phyloP scores from a whole-genome alignment of 2,329 filamentous ascomycete species.

The Talaromyces sp. region DNA sequence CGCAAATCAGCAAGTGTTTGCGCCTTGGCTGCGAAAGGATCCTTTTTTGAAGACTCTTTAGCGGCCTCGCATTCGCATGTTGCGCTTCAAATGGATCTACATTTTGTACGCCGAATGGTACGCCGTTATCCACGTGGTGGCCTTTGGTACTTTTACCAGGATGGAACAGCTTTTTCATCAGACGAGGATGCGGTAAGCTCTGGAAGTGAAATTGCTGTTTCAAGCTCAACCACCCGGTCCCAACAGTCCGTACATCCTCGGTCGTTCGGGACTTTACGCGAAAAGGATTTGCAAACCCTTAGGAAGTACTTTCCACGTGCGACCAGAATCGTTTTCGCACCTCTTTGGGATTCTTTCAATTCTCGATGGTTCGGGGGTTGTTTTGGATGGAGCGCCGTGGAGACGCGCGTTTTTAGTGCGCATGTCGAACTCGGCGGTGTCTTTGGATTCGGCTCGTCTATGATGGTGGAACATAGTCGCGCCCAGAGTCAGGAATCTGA shows the following conservation, averaged over 20 bases:
- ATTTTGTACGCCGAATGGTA: constrained; percentile 18
- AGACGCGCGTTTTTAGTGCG: constrained; percentile 31
- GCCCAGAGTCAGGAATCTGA: constrained; percentile 29
- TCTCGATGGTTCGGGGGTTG: constrained; percentile 41
- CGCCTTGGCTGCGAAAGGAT: not conserved
- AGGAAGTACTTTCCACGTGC: constrained; percentile 27
- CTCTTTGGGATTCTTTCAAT: constrained; percentile 45
- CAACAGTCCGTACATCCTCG: not conserved
- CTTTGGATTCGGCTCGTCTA: constrained; percentile 44
- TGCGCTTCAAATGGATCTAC: constrained; percentile 11
- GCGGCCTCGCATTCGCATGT: not conserved
- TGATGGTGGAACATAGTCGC: constrained; percentile 38
- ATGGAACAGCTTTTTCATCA: constrained; percentile 22
- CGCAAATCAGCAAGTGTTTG: not conserved
- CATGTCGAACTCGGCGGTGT: constrained; percentile 44
- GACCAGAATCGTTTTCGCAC: constrained; percentile 40
- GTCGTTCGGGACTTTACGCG: not conserved
- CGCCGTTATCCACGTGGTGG: constrained; percentile 19
- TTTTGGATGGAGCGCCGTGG: constrained; percentile 35
- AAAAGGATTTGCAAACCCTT: constrained; percentile 2
- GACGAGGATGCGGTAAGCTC: constrained; percentile 19
- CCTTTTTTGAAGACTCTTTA: not conserved
- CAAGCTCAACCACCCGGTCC: not conserved
- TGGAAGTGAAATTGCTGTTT: not conserved
- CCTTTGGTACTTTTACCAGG: constrained; percentile 23